These are phyloP conservation scores for Paspalum vaginatum DNA, from an alignment of 176 grass and related monocot genomes.

Conservation along the genomic window DNA sequence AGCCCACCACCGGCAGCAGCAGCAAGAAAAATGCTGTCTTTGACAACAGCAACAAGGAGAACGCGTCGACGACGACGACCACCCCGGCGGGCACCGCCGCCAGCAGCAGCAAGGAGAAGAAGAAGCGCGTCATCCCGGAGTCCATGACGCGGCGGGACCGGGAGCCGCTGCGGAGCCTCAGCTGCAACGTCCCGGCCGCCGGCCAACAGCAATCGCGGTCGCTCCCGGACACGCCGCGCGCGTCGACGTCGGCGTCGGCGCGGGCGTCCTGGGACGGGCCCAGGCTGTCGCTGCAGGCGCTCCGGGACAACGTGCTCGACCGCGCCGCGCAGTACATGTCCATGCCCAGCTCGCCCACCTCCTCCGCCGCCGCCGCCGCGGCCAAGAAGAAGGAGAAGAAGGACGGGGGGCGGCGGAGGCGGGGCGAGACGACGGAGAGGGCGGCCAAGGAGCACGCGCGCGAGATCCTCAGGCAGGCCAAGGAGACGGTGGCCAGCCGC, in stretches of 20 bases:
- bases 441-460: conserved; percentile 48
- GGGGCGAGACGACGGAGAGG: conserved; percentile 32
- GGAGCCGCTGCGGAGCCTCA: conserved; percentile 66
- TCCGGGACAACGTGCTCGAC: conserved; percentile 49
- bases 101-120: conserved; percentile 30
- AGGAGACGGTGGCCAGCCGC: conserved; percentile 62
- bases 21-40: background rate
- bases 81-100: background rate
- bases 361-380: background rate
- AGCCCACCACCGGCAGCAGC: background rate
- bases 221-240: conserved; percentile 70
- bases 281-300: conserved; percentile 63
- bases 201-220: conserved; percentile 32
- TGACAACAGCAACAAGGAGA: conserved; percentile 40
- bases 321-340: conserved; percentile 52
- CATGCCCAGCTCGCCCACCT: conserved; percentile 61
- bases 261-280: conserved; percentile 48
- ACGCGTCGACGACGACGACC: background rate
- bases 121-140: conserved; percentile 58
- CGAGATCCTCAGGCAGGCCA: conserved; percentile 75
- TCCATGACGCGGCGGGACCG: conserved; percentile 54
- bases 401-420: background rate
- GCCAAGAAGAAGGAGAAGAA: conserved; percentile 32
- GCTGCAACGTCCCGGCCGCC: conserved; percentile 54
- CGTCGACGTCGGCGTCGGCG: conserved; percentile 56